Conservation (phyloP, 148 eudicot species). For the Camellia japonica region DNA sequence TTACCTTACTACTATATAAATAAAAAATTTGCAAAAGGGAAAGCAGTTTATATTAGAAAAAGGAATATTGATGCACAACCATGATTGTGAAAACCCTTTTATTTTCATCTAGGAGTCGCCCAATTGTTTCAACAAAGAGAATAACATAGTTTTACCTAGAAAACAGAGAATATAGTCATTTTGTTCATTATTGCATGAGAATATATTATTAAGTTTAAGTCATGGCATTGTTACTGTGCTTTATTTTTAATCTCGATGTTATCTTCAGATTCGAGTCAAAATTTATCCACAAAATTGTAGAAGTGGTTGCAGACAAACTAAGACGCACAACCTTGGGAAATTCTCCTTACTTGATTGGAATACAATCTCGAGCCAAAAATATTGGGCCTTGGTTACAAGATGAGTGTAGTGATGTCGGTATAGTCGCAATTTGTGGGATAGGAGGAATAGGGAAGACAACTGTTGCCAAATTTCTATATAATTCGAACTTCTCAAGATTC, state of each 20-base stretch:
- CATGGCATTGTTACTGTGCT: background rate
- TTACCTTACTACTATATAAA: no score
- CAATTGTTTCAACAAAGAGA: no score
- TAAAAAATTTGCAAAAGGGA: no score
- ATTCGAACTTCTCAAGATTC: background rate
- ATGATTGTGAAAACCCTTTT: no score
- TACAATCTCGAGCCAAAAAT: background rate
- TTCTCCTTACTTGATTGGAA: background rate
- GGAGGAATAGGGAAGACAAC: background rate
- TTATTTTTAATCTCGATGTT: background rate
- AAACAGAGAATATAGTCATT: no score
- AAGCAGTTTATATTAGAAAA: no score
- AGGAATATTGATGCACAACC: no score
- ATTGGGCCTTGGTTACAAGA: background rate
- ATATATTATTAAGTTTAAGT: background rate
- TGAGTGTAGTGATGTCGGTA: background rate
- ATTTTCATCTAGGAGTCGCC: no score
- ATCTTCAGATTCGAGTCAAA: background rate
- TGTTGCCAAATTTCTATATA: background rate
- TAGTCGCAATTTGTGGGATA: background rate
- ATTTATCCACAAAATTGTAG: background rate
- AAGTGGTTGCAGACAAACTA: background rate
- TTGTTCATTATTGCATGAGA: no score
- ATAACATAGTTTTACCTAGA: no score
- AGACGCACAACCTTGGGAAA: background rate